Evolutionary conservation across 768 basidiomycete genomes (phyloP).

Genomic region (Leccinum truebloodii): DNA sequence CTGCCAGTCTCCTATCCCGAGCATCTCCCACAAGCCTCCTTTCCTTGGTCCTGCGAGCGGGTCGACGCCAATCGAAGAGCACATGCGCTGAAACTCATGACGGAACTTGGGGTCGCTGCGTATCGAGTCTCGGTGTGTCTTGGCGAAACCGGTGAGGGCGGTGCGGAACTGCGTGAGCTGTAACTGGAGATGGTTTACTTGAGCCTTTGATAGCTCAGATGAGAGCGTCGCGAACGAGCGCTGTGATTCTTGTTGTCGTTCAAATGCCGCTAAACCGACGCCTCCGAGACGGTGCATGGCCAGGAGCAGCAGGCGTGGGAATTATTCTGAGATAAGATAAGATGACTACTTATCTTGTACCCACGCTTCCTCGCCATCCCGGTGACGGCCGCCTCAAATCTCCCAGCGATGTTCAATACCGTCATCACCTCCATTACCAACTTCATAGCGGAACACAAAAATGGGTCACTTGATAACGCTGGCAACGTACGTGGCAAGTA

Average conservation of each 20-base stretch:
- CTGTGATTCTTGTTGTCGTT: not conserved
- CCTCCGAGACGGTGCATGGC: not conserved
- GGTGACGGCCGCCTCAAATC: not conserved
- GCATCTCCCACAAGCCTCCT: not conserved
- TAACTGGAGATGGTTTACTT: not conserved
- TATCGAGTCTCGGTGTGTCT: not conserved
- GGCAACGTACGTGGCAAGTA: constrained; percentile 64
- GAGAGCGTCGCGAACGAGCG: not conserved
- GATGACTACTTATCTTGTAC: not conserved
- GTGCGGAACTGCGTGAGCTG: not conserved
- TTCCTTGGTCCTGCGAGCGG: not conserved
- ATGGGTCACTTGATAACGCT: constrained; percentile 90
- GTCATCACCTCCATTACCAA: not conserved
- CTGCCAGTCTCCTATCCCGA: constrained; percentile 88
- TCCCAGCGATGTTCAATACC: not conserved
- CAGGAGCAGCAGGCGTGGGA: not conserved
- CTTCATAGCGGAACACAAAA: not conserved
- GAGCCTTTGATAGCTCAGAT: not conserved
- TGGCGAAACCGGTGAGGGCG: not conserved
- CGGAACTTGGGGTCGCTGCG: not conserved
- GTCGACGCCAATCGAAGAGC: not conserved
- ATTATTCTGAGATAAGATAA: constrained; percentile 18
- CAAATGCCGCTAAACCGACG: not conserved
- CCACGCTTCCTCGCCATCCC: not conserved
- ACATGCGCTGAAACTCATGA: not conserved